Evolutionary conservation across 2,329 filamentous ascomycete species (phyloP), one percentile per base, ranked within the genome.

Genomic region (Penicillium sp.): DNA sequence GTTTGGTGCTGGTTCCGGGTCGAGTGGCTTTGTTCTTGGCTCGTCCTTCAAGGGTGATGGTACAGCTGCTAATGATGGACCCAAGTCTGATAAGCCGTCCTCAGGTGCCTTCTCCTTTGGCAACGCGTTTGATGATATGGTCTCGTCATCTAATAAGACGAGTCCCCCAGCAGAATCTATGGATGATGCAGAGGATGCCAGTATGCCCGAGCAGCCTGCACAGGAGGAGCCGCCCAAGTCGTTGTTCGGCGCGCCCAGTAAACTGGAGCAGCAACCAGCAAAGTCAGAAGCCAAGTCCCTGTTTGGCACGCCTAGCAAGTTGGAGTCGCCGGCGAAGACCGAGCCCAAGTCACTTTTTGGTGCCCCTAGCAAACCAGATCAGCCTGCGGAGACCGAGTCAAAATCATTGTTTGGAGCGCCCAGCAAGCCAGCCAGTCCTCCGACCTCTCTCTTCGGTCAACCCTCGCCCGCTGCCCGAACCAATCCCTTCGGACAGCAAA

Each of bases 21-120:
- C 60, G 13, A 53, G 62, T 52, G 64, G 64, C n/a, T 79, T 79
- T 57, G 66, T 65, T 7, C 58, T 79, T 21, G 73, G 71, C 2
- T 75, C 77, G 23, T 70, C 70, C 10, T 78, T 79, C 55, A 76
- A 76, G 58, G 65, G 64, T 3, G 76, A 78, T 52, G 70, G 66
- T 8, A 70, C 68, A 13, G 69, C 73, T 49, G 67, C 60, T 24
- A 70, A 70, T 52, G 75, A 77, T 62, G 62, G 59, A 3, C 65
- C 69, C n/a, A 75, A 74, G 43, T 63, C 73, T 18, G 67, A 72
- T 2, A 69, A 71, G 49, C 49, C 66, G 49, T 64, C 65, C 45
- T 57, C 61, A 15, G 59, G 64, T 1, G 50, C 71, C 6, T 74
- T 78, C 38, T 70, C 73, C 4, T 69, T 77, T 43, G 72, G 69